A percentile compares a stretch with the other conserved stretches of the same genome.
Conservation (phyloP, 2,329 filamentous ascomycete genomes). For the Alternaria sp. region DNA sequence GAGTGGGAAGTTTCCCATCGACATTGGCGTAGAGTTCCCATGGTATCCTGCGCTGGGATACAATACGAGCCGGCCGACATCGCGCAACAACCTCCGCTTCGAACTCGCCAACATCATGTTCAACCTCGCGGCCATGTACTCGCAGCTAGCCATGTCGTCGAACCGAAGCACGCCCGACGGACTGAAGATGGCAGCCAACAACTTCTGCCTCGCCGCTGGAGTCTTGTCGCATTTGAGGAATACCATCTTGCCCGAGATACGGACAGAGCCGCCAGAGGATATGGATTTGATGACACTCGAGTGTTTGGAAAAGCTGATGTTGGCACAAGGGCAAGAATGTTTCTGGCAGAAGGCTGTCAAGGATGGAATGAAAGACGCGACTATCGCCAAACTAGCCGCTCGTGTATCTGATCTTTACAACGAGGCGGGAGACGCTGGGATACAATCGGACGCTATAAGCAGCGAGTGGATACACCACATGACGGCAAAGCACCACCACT, state of each 20-base stretch:
- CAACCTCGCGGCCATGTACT: conserved; percentile 93
- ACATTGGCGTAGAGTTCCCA: conserved; percentile 93
- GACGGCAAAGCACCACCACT: conserved; percentile 96
- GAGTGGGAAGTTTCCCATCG: conserved; percentile 93
- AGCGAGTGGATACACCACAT: conserved; percentile 98
- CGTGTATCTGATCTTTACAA: conserved; percentile 92
- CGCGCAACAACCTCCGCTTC: conserved; percentile 74
- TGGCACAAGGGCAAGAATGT: conserved; percentile 95
- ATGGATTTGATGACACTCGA: conserved; percentile 92
- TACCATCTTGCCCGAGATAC: conserved; percentile 80
- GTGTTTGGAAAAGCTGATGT: conserved; percentile 80
- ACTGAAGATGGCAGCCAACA: conserved; percentile 86
- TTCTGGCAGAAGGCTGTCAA: conserved; percentile 98
- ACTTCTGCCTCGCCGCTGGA: conserved; percentile 87
- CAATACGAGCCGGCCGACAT: conserved; percentile 76
- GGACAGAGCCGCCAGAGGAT: conserved; percentile 86
- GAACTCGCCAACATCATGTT: conserved; percentile 93
- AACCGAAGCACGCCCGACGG: conserved; percentile 82
- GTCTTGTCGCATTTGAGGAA: conserved; percentile 81
- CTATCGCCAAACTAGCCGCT: conserved; percentile 89
- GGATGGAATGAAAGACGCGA: conserved; percentile 89
- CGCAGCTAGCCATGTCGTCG: conserved; percentile 83
- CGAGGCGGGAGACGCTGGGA: conserved; percentile 80
- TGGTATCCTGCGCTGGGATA: conserved; percentile 97
- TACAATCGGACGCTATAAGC: conserved; percentile 88